Evolutionary conservation across 176 grass and related monocot genomes (phyloP).

Genomic region (Leersia perrieri): DNA sequence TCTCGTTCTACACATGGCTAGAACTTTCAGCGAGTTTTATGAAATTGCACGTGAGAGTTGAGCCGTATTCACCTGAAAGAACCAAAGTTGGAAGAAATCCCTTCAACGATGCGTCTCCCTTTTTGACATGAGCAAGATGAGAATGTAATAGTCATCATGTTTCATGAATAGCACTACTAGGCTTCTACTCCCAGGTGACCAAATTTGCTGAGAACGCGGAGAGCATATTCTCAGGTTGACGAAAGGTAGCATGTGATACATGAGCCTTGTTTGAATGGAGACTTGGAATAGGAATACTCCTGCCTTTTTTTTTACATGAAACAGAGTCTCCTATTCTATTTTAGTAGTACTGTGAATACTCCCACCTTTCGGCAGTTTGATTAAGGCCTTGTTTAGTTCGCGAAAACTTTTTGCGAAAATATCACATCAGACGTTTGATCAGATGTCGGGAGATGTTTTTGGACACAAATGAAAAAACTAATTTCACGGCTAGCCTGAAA

Average conservation of each 20-base stretch:
- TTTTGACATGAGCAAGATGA: not conserved
- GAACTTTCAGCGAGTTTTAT: not conserved
- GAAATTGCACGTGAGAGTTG: not conserved
- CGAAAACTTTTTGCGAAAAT: too few species aligned
- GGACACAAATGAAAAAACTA: too few species aligned
- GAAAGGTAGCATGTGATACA: not conserved
- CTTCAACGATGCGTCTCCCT: not conserved
- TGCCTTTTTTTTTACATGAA: too few species aligned
- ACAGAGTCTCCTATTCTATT: too few species aligned
- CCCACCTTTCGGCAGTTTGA: too few species aligned
- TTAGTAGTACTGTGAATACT: too few species aligned
- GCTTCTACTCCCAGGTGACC: not conserved
- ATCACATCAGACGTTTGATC: too few species aligned
- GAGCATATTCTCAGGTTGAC: constrained; percentile 17
- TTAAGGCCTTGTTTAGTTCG: too few species aligned
- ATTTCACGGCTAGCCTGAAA: too few species aligned
- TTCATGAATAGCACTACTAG: not conserved
- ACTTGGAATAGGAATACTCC: not conserved
- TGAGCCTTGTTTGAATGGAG: not conserved
- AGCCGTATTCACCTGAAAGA: not conserved
- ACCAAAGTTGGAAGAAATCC: not conserved
- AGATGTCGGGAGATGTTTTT: too few species aligned
- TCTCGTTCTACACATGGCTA: not conserved
- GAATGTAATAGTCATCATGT: not conserved
- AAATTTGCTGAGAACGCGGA: not conserved